Evolutionary conservation across 1,139 yeast genomes (phyloP), one percentile per base, ranked within the genome.

Genomic region (Candida gigantensis): DNA sequence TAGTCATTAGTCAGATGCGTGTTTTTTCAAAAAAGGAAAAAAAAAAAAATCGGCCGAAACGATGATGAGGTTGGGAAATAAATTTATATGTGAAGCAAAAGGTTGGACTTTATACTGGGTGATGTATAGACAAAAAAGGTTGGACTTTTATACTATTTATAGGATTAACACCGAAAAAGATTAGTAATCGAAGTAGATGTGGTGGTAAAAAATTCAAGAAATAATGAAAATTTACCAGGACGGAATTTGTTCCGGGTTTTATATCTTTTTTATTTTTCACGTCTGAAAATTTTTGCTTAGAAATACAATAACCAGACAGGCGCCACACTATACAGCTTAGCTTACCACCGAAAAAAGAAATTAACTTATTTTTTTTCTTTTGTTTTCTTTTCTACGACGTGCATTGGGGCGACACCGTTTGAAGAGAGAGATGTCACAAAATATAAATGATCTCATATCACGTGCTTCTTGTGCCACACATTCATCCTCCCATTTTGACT

Each of bases 61-160:
- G n/a, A n/a, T n/a, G n/a, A n/a, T n/a, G n/a, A n/a, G n/a, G n/a
- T n/a, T n/a, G n/a, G n/a, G n/a, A n/a, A n/a, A n/a, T n/a, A n/a
- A n/a, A n/a, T n/a, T n/a, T 14, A 34, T 17, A 19, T 2, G 15
- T 23, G 16, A 27, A 32, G 30, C 34, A 32, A 39, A 38, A 37
- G 44, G 42, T 38, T 41, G 44, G 44, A 39, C 42, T 39, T 39
- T 32, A 32, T 25, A 26, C 31, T 26, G 25, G n/a, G n/a, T n/a
- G n/a, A 13, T 24, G n/a, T 12, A 31, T 21, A 27, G 24, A 32
- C 8, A 23, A 15, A 37, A 39, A 41, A 44, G 48, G 47, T 46
- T 46, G 47, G 48, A 43, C 48, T 46, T 46, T 44, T 34, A 8
- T 11, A 25, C 34, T 23, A 11, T 13, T n/a, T n/a, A n/a, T n/a